These are phyloP conservation scores for Pyricularia grisea DNA, from an alignment of 2,329 filamentous ascomycete species.

Conservation along the genomic window DNA sequence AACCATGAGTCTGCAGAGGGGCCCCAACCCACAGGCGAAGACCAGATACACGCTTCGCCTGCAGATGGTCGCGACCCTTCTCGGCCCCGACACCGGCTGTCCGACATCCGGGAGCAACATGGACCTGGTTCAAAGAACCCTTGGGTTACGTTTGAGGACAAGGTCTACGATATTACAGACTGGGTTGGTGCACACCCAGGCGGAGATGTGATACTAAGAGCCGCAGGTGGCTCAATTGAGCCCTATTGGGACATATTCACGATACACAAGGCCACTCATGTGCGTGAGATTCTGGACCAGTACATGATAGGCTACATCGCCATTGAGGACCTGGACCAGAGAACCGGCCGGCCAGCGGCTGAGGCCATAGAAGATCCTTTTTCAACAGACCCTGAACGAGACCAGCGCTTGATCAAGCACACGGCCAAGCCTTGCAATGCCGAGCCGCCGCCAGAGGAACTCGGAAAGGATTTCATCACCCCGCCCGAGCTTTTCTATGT, in stretches of 20 bases:
- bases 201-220: constrained; percentile 57
- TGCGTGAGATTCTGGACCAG: constrained; percentile 54
- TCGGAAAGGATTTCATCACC: constrained; percentile 42
- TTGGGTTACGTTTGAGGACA: constrained; percentile 55
- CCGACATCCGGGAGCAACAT: constrained; percentile 13
- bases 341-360: constrained; percentile 40
- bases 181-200: constrained; percentile 58
- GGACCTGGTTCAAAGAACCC: constrained; percentile 22
- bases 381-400: constrained; percentile 39
- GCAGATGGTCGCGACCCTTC: constrained; percentile 12
- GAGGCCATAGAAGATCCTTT: constrained; percentile 53
- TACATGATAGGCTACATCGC: constrained; percentile 56
- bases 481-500: constrained; percentile 49
- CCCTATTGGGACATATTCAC: constrained; percentile 63
- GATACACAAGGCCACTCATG: constrained; percentile 57
- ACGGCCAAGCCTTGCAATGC: constrained; percentile 51
- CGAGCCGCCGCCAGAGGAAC: constrained; percentile 41
- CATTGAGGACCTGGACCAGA: constrained; percentile 39
- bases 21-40: not conserved
- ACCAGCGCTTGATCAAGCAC: constrained; percentile 38
- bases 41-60: not conserved
- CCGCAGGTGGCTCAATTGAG: constrained; percentile 55
- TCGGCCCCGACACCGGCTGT: constrained; percentile 13
- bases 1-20: not conserved
- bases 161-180: constrained; percentile 63